Evolutionary conservation across 2,329 filamentous ascomycete genomes (phyloP), one percentile per base, ranked within the genome.

Genomic region (Pezicula radicicola): DNA sequence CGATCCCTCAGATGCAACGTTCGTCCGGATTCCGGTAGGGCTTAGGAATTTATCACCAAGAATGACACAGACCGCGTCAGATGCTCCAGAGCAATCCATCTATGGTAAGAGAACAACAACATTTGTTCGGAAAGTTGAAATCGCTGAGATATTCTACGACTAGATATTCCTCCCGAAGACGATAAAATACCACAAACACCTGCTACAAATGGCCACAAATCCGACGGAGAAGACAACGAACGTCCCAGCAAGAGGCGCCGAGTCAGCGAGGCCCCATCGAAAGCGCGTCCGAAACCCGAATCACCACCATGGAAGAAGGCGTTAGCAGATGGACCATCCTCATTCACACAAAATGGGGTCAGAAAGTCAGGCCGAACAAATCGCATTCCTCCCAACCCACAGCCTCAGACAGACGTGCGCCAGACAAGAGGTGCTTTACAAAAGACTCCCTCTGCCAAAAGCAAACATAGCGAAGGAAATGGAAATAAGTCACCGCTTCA

Each of bases 241-340:
- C 77, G 75, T 49, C 82, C 83, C 25, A 69, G 75, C 15, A 91
- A 91, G 70, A 83, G 87, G 66, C 84, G 84, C 56, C 84, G 84
- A 66, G 76, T 81, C 28, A 75, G 73, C 56, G 74, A 78, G 9
- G 66, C 68, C 56, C 78, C 73, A 21, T 74, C 75, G 50, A 57
- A 70, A 53, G 68, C 75, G 55, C 70, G 75, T 55, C 63, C 70
- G 64, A 75, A 85, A 72, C 73, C 75, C 49, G 77, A 80, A 54
- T 97, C 93, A 57, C 94, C 94, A 59, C 94, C 94, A 19, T 99
- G 94, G 94, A 97, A 94, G 75, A 89, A 84, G 64, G 81, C 89
- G 56, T 81, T 81, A 53, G 90, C 88, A 39, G 89, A 96, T 27
- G 94, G 94, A 0, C 94, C 94, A 19, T 94, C 93, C 3, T 88